Evolutionary conservation across 768 basidiomycete species (phyloP).

Genomic region (Termitomyces sp.): DNA sequence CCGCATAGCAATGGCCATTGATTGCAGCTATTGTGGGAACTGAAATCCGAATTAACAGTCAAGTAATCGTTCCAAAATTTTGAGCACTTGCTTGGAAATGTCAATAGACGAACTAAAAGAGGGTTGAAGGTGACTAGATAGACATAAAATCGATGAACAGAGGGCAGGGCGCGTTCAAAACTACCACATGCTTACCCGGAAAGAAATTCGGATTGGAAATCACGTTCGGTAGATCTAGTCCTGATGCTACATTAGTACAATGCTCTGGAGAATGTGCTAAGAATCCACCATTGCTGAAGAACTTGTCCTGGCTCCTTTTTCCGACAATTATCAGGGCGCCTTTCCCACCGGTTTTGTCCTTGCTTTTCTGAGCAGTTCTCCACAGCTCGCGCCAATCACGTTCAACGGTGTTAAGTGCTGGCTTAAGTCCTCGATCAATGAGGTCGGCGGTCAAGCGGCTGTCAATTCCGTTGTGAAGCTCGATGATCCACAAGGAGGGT

Average conservation of each 20-base stretch:
- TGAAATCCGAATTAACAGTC: conserved; percentile 20
- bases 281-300: conserved; percentile 74
- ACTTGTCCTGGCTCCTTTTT: conserved; percentile 71
- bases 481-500: conserved; percentile 64
- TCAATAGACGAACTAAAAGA: conserved; percentile 58
- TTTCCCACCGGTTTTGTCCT: conserved; percentile 46
- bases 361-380: conserved; percentile 33
- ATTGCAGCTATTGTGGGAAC: conserved; percentile 78
- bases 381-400: conserved; percentile 59
- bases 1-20: conserved; percentile 86
- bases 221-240: conserved; percentile 56
- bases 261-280: not conserved
- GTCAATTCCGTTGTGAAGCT: conserved; percentile 75
- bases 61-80: not conserved
- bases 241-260: conserved; percentile 24
- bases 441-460: conserved; percentile 58
- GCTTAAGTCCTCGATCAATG: conserved; percentile 53
- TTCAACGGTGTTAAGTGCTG: conserved; percentile 71
- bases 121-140: conserved; percentile 68
- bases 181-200: conserved; percentile 37
- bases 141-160: conserved; percentile 3
- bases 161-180: not conserved
- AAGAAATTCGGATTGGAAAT: conserved; percentile 56
- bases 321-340: conserved; percentile 79
- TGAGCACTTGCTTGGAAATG: conserved; percentile 61